A percentile compares a stretch with the other conserved stretches of the same genome.
Evolutionary conservation across 129 eudicot species (phyloP).

Genomic region (sunflower (Helianthus annuus)): HanXRQr2.0-SUNRISE NC_035441.2:8479235-8479734

Average conservation of each 20-base stretch:
- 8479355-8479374: no score
- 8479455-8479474: neutral
- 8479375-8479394: no score
- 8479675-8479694: neutral
- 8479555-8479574: neutral
- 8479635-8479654: neutral
- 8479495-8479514: neutral
- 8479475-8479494: slow-evolving; percentile 1
- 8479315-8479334: neutral
- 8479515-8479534: neutral
- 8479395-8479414: no score
- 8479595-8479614: neutral
- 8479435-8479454: neutral
- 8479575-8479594: slow-evolving; percentile 35
- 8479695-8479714: neutral
- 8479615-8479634: neutral
- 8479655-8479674: neutral
- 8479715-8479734: neutral
- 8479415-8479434: no score
- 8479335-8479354: no score
- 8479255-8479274: neutral
- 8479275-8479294: neutral
- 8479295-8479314: no score
- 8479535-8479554: neutral
- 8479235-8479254: neutral